Evolutionary conservation across 73 alveolate genomes (phyloP).

Genomic region (Tetrahymena malaccensis): DNA sequence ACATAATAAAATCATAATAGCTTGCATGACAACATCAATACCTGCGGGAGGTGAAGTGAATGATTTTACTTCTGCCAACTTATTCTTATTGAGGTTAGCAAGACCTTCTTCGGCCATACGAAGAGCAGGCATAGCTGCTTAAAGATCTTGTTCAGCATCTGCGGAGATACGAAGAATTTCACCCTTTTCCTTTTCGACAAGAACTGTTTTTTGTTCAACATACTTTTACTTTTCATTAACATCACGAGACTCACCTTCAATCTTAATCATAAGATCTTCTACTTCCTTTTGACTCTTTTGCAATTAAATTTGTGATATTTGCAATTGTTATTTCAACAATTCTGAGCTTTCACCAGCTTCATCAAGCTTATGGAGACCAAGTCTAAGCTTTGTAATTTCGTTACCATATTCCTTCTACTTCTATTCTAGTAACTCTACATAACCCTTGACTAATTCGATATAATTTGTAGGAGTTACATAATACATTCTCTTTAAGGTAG

Average conservation of each 20-base stretch:
- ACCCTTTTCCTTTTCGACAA: constrained; percentile 89
- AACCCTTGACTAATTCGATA: constrained; percentile 94
- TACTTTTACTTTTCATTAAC: constrained; percentile 91
- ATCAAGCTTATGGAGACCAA: constrained; percentile 97
- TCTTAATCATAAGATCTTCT: constrained; percentile 90
- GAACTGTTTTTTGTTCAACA: constrained; percentile 80
- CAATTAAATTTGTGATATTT: constrained; percentile 87
- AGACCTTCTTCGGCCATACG: constrained; percentile 88
- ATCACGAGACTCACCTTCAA: constrained; percentile 81
- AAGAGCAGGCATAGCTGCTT: constrained; percentile 93
- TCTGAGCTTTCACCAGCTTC: constrained; percentile 95
- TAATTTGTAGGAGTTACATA: constrained; percentile 99
- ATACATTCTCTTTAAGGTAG: constrained; percentile 95
- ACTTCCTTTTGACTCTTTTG: constrained; percentile 83
- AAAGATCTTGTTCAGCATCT: constrained; percentile 80
- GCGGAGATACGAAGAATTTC: constrained; percentile 93
- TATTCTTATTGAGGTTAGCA: constrained; percentile 84
- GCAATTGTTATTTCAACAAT: constrained; percentile 91
- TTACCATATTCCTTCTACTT: constrained; percentile 85
- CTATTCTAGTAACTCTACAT: constrained; percentile 62
- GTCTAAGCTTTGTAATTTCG: constrained; percentile 89
- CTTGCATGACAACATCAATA: constrained; percentile 86
- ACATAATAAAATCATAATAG: constrained; percentile 77
- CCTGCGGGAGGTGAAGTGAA: constrained; percentile 91
- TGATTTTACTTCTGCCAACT: constrained; percentile 86